Evolutionary conservation across 2,329 filamentous ascomycete species (phyloP), one percentile per base, ranked within the genome.

Genomic region (Trematosphaeria pertusa): DNA sequence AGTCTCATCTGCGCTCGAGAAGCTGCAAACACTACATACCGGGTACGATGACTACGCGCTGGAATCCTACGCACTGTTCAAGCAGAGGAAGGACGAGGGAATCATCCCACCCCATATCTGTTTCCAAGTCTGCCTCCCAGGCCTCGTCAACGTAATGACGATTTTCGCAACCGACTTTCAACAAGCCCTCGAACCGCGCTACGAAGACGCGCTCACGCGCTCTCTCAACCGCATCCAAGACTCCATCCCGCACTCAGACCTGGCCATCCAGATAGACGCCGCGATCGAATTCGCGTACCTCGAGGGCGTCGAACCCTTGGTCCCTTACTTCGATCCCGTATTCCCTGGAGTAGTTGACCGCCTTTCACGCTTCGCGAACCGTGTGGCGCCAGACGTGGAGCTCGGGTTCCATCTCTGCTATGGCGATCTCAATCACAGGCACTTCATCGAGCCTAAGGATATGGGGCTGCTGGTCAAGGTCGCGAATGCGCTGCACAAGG

Each of bases 331-430:
- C 37, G 32, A 55, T 2, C 55, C 60, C 4, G 50, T 72, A 10
- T 64, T 67, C 36, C 46, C 67, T 14, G 71, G 71, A 3, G 58
- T 75, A n/a, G 50, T 72, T 7, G 58, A 68, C 4, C 63, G 73
- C 11, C 50, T 74, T 6, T 38, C 58, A 2, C 56, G 62, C 2
- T 50, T 75, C 44, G 61, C 67, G 5, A 53, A 54, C 6, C 55
- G 56, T 7, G 62, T 78, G 3, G 59, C 69, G 21, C 24, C 56
- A 3, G 65, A 70, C 49, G 71, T 78, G 1, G 67, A 75, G 31
- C 37, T 79, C 42, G 77, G 75, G 0, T 67, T 75, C 22, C 77
- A 79, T 54, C 64, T 79, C 14, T 80, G 77, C 60, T 79, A 79
- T 52, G 77, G 77, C 11, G 76, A 79, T 48, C 61, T 74, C 4